These are phyloP conservation scores for Talaromyces funiculosus DNA, from an alignment of 2,329 filamentous ascomycete species.

Conservation along the genomic window DNA sequence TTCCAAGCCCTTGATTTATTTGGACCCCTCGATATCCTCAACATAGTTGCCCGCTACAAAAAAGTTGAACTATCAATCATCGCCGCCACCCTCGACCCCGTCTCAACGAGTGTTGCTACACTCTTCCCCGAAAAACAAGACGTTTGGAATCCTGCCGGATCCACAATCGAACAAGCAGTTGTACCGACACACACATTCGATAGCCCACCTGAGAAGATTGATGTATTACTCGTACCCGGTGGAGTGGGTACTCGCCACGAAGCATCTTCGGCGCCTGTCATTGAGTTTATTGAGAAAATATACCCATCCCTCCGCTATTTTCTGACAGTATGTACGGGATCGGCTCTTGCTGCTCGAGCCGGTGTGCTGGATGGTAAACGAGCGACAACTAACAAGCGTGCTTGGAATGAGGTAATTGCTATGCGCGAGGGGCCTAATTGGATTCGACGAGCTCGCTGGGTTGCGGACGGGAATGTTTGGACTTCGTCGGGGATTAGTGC, in stretches of 20 bases:
- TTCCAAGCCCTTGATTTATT: conserved; percentile 13
- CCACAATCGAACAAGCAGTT: conserved; percentile 28
- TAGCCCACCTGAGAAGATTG: conserved; percentile 45
- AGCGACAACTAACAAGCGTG: conserved; percentile 63
- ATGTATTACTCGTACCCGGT: conserved; percentile 63
- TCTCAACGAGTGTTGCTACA: conserved; percentile 4
- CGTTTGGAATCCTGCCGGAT: conserved; percentile 10
- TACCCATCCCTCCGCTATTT: conserved; percentile 50
- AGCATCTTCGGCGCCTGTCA: conserved; percentile 29
- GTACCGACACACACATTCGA: conserved; percentile 53
- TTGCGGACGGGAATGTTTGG: conserved; percentile 62
- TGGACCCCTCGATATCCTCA: conserved; percentile 10
- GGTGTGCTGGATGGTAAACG: conserved; percentile 56
- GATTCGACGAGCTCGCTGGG: conserved; percentile 59
- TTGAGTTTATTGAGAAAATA: conserved; percentile 43
- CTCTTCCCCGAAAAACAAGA: conserved; percentile 7
- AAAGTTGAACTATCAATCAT: conserved; percentile 12
- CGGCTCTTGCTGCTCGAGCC: conserved; percentile 52
- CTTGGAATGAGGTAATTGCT: conserved; percentile 47
- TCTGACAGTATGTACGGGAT: conserved; percentile 63
- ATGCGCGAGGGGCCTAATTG: conserved; percentile 52
- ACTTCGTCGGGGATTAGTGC: conserved; percentile 59
- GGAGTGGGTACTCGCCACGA: conserved; percentile 45
- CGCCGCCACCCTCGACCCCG: conserved; percentile 10
- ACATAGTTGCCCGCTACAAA: conserved; percentile 4